Evolutionary conservation across 202 grass and related monocot genomes (phyloP).

Genomic region (Schoenoplectus tabernaemontani): DNA sequence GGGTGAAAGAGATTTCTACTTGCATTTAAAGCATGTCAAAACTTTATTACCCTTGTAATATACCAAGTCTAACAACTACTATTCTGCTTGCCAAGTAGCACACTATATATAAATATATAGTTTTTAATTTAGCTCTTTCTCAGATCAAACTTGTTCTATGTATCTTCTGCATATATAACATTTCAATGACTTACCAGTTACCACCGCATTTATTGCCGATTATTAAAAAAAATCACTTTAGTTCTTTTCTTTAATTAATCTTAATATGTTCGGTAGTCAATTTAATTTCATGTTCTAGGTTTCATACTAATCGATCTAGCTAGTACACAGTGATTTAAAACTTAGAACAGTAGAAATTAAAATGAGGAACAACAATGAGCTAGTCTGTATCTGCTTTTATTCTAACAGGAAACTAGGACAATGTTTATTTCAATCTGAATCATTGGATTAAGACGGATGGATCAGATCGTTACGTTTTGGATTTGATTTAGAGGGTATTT

Average conservation of each 20-base stretch:
- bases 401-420: too few relatives aligned
- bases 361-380: not conserved
- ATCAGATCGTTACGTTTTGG: too few relatives aligned
- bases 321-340: not conserved
- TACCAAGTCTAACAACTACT: not conserved
- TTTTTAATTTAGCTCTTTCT: not conserved
- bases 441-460: too few relatives aligned
- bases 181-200: not conserved
- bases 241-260: too few relatives aligned
- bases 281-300: not conserved
- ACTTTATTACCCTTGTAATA: not conserved
- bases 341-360: not conserved
- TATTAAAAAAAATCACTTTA: too few relatives aligned
- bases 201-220: too few relatives aligned
- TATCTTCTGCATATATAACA: not conserved
- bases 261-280: too few relatives aligned
- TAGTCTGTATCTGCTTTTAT: too few relatives aligned
- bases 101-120: not conserved
- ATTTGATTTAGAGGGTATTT: too few relatives aligned
- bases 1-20: conserved; percentile 14
- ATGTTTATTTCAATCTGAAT: too few relatives aligned
- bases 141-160: not conserved
- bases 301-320: not conserved
- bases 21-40: conserved; percentile 18
- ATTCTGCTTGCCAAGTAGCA: too few relatives aligned